A percentile compares a stretch with the other conserved stretches of the same genome.
These are phyloP conservation scores for Heterobasidion occidentale DNA, from an alignment of 1,284 basidiomycete genomes.

Conservation along the genomic window DNA sequence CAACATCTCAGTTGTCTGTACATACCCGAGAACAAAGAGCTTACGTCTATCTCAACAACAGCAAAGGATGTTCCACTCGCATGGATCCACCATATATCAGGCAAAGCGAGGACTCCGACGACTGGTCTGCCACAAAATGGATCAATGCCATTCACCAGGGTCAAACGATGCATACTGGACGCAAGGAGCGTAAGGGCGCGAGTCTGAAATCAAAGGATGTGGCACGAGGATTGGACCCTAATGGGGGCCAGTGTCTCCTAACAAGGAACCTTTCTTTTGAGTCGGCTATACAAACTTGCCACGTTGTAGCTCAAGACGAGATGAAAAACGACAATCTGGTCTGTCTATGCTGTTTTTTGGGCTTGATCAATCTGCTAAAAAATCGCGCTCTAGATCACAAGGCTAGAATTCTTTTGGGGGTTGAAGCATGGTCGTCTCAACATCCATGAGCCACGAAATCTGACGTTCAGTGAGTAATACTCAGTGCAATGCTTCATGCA, in stretches of 20 bases:
- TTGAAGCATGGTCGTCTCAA: background rate
- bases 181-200: background rate
- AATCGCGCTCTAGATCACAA: background rate
- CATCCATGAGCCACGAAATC: background rate
- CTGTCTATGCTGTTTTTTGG: background rate
- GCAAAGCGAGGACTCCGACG: background rate
- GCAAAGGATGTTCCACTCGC: background rate
- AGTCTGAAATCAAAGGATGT: background rate
- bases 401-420: background rate
- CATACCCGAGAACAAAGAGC: too few species aligned
- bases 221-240: background rate
- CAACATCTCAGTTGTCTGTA: too few species aligned
- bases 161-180: background rate
- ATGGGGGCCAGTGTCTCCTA: background rate
- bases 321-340: background rate
- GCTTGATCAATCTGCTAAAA: background rate
- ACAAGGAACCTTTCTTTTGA: background rate
- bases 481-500: background rate
- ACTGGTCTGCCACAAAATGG: background rate
- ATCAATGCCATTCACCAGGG: background rate
- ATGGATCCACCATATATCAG: background rate
- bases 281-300: background rate
- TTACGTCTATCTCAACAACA: too few species aligned
- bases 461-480: background rate
- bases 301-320: background rate